Evolutionary conservation across 1,284 basidiomycete species (phyloP).

Genomic region (Ceratobasidium sp.): DNA sequence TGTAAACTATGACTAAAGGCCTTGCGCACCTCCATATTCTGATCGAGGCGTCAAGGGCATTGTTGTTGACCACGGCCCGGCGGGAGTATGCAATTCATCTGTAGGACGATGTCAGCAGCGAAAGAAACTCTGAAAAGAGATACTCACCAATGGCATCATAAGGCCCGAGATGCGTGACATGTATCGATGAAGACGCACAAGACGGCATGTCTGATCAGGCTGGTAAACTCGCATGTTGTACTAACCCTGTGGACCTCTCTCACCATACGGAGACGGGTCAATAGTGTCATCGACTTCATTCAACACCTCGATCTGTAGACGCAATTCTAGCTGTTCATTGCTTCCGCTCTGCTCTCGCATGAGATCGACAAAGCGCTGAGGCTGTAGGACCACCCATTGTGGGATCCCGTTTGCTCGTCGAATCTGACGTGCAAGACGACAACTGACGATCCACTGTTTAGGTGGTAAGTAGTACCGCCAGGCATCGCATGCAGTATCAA

Average conservation of each 20-base stretch:
- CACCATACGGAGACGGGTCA: not conserved
- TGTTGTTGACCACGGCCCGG: not conserved
- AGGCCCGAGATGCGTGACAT: not conserved
- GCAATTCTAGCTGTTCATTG: slow-evolving; percentile 2
- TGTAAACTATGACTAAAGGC: not conserved
- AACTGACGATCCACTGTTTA: slow-evolving; percentile 1
- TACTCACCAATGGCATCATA: not conserved
- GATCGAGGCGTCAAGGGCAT: not conserved
- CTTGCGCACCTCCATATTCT: not conserved
- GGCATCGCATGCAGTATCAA: slow-evolving; percentile 24
- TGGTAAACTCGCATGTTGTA: not conserved
- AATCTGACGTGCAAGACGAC: slow-evolving; percentile 7
- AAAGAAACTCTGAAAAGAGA: not conserved
- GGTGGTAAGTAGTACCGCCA: slow-evolving; percentile 23
- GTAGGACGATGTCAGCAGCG: not conserved
- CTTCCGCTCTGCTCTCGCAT: not conserved
- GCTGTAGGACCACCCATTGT: slow-evolving; percentile 12
- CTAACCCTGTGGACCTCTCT: not conserved
- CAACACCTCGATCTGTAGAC: slow-evolving; percentile 7
- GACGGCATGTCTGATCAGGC: not conserved
- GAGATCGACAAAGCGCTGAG: slow-evolving; percentile 2
- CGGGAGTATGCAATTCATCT: not conserved
- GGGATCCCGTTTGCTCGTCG: not conserved
- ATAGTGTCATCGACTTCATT: not conserved
- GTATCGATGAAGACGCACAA: slow-evolving; percentile 17